phyloP scores from a whole-genome alignment of 2,329 filamentous ascomycete species.

The Hymenoscyphus scutula region DNA sequence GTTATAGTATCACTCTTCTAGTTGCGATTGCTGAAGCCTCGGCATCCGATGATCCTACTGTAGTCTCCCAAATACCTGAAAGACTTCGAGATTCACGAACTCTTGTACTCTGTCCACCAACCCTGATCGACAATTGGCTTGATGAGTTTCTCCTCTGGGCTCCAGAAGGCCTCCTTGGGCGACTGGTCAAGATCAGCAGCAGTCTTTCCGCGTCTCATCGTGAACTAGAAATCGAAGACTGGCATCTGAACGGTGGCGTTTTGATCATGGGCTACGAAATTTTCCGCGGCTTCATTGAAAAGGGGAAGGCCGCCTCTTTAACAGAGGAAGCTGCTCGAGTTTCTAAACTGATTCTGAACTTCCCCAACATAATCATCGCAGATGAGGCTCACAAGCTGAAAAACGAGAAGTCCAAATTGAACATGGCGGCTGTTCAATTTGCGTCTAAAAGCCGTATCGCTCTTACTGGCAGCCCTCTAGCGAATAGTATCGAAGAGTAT shows the following conservation, averaged over 20 bases:
- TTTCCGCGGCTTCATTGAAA: conserved; percentile 50
- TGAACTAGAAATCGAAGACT: conserved; percentile 48
- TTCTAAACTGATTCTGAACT: conserved; percentile 50
- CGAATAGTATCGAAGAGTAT: conserved; percentile 82
- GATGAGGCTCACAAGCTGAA: conserved; percentile 86
- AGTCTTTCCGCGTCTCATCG: conserved; percentile 41
- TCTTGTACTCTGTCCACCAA: conserved; percentile 72
- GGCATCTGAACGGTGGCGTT: conserved; percentile 66
- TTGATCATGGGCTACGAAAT: conserved; percentile 75
- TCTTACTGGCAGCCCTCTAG: conserved; percentile 80
- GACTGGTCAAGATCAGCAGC: conserved; percentile 54
- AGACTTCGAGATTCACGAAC: conserved; percentile 61
- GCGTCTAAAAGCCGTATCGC: conserved; percentile 71
- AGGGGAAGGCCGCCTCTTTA: conserved; percentile 29
- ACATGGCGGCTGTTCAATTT: conserved; percentile 56
- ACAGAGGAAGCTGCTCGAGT: conserved; percentile 35
- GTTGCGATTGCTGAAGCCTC: conserved; percentile 68
- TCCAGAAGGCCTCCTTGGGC: conserved; percentile 53
- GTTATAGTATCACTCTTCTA: conserved; percentile 67
- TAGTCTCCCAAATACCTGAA: conserved; percentile 66
- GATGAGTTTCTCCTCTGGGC: conserved; percentile 75
- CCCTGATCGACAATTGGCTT: conserved; percentile 77
- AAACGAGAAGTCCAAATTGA: conserved; percentile 54
- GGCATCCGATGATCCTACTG: conserved; percentile 52
- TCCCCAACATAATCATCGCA: conserved; percentile 71